Evolutionary conservation across 345 rosid genomes (phyloP), one percentile per base, ranked within the genome.

Genomic region (Ceriops zippeliana): DNA sequence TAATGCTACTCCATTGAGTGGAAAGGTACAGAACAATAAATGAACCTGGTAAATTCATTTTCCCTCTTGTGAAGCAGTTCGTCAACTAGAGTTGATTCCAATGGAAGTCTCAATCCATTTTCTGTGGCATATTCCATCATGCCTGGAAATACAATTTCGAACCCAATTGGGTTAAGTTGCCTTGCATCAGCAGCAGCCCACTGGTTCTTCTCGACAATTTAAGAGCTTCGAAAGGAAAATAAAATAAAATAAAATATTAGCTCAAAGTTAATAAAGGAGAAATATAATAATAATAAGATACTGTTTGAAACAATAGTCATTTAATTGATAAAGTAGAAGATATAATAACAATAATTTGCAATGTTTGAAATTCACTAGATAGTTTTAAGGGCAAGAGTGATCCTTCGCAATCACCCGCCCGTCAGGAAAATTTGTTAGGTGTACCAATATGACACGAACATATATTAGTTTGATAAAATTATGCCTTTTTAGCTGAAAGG

Each of bases 111-210:
- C 59, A 72, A 47, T n/a, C 58, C 51, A n/a, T 32, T 38, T 1
- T 59, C 64, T 1, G n/a, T 32, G 13, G 59, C 70, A 21, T 15
- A 2, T n/a, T 47, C 38, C 32, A 72, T 7, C 70, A 72, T 65
- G 59, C 58, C 53, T 2, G 70, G 61, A 51, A 72, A 72, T 42
- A 34, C 35, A 30, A 72, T 30, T 10, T 72, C 65, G 35, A 72
- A 72, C 15, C 70, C 26, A 42, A 32, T 13, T 3, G 49, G 69
- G 3, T 6, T 28, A 7, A 8, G 60, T 37, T 72, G 75, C 24
- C 20, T 34, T 1, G 3, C 8, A 9, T 65, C 75, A 2, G 2
- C 7, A 11, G 46, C 35, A n/a, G 75, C 70, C 62, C 64, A 65
- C 0, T 35, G 21, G 21, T 72, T 65, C 6, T 62, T 32, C 6